Conservation (phyloP, 805 yeast species). For the Yamadazyma philogaea region DNA sequence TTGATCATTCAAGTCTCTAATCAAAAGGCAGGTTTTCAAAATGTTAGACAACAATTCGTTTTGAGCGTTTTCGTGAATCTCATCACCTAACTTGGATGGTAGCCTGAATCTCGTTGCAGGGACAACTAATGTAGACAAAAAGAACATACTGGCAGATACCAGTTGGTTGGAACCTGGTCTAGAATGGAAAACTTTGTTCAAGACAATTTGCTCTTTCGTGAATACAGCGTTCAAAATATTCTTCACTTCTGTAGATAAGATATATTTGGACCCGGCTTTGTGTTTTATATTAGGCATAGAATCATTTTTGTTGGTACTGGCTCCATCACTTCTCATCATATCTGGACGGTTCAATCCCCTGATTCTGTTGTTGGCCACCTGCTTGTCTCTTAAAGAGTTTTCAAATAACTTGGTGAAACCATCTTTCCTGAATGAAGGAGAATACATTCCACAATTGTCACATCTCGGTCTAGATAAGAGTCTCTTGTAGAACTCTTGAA, state of each 20-base stretch:
- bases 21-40: constrained; percentile 72
- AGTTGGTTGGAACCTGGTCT: constrained; percentile 55
- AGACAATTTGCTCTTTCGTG: constrained; percentile 62
- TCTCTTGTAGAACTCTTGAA: constrained; percentile 73
- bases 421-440: constrained; percentile 92
- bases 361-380: constrained; percentile 73
- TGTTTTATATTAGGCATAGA: constrained; percentile 53
- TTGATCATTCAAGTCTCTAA: constrained; percentile 87
- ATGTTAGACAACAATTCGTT: constrained; percentile 83
- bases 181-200: constrained; percentile 76
- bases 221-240: constrained; percentile 75
- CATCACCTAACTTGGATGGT: constrained; percentile 97
- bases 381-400: constrained; percentile 78
- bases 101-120: constrained; percentile 96
- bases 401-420: constrained; percentile 93
- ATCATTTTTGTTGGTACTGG: constrained; percentile 14
- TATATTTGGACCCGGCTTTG: constrained; percentile 76
- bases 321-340: constrained; percentile 41
- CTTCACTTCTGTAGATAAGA: constrained; percentile 83
- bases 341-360: constrained; percentile 75
- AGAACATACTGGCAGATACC: constrained; percentile 74
- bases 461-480: constrained; percentile 79
- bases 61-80: constrained; percentile 89
- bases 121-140: constrained; percentile 82
- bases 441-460: constrained; percentile 93